Evolutionary conservation across 495 filamentous ascomycete genomes (phyloP), one percentile per base, ranked within the genome.

Genomic region (Hypoxylon perforatum): DNA sequence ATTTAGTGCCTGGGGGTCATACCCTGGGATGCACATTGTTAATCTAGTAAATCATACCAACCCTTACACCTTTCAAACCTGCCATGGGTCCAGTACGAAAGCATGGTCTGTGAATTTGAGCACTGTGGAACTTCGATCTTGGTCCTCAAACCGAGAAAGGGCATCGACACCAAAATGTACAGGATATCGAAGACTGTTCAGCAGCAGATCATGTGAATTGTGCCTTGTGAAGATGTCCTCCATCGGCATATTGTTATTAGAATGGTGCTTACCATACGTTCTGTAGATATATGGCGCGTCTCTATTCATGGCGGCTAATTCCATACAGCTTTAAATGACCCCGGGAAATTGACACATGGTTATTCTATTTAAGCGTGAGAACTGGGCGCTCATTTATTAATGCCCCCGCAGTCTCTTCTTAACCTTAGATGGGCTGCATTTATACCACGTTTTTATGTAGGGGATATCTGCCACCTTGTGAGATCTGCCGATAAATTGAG

Each of bases 301-400:
- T 15, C 15, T 61, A 46, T 57, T 47, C 21, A 54, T 33, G 51
- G 45, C 65, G 65, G 65, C 55, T 69, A 69, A 69, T 69, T 64
- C 55, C 22, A 57, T 25, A 17, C 35, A 59, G 44, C 28, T 15
- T n/a, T n/a, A 12, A 33, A 30, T 42, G 45, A 53, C 19, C 35
- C 60, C 50, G 65, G 60, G 33, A 69, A 45, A 64, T 69, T 69
- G 65, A 69, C 65, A 64, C 65, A 64, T 64, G 4, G 23, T 61
- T 64, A 3, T 46, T 60, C 44, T 47, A 67, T 62, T 67, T 48
- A 53, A 42, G 45, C 45, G 38, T 17, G 21, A 53, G 12, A 5
- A 36, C 14, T 22, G 12, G 3, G 28, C 39, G 36, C 49, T 49
- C 22, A 46, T 9, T 3, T 33, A 67, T 62, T 49, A 49, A 63